Evolutionary conservation across 2,329 filamentous ascomycete species (phyloP).

Genomic region (Paecilomyces sp.): DNA sequence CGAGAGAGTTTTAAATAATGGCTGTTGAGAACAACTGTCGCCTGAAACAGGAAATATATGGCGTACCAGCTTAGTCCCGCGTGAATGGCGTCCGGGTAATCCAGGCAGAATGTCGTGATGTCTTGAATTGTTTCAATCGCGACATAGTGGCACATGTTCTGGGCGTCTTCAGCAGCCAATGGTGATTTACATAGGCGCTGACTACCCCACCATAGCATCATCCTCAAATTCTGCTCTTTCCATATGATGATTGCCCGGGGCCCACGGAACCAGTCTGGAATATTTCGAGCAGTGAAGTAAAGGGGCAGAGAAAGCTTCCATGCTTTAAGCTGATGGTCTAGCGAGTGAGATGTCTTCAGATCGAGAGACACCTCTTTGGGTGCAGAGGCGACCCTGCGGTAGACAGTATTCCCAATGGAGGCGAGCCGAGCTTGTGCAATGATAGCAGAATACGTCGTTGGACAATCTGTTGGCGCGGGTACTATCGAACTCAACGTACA

Average conservation of each 20-base stretch:
- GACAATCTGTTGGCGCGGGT: conserved; percentile 2
- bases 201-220: conserved; percentile 15
- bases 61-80: conserved; percentile 15
- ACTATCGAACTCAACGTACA: not conserved
- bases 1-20: not conserved
- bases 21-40: not conserved
- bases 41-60: conserved; percentile 17
- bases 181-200: conserved; percentile 5
- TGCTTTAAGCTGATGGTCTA: conserved; percentile 13
- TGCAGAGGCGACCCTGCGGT: conserved; percentile 7
- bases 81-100: conserved; percentile 7
- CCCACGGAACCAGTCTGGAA: conserved; percentile 13
- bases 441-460: conserved; percentile 14
- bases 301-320: conserved; percentile 12
- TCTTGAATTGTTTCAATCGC: conserved; percentile 13
- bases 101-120: conserved; percentile 9
- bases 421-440: conserved; percentile 11
- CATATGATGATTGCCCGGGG: conserved; percentile 12
- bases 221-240: conserved; percentile 17
- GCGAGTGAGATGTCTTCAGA: conserved; percentile 9
- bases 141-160: conserved; percentile 10
- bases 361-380: not conserved
- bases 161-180: conserved; percentile 10
- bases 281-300: not conserved
- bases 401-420: conserved; percentile 8